phyloP scores from a whole-genome alignment of 768 basidiomycete genomes.

The Postia placenta region DNA sequence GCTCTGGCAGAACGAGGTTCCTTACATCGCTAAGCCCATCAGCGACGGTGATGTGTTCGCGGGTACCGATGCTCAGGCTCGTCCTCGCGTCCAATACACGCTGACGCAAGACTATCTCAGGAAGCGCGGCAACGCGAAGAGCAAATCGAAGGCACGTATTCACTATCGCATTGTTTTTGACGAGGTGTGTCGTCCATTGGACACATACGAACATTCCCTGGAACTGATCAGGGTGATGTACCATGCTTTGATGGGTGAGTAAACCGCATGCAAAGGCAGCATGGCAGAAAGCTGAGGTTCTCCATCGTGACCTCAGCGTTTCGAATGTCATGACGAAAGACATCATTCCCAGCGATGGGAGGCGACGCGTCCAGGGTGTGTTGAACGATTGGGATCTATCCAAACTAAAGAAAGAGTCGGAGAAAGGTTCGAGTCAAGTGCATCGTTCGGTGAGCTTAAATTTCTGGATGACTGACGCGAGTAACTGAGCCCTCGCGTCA shows the following conservation, averaged over 20 bases:
- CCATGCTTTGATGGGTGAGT: not conserved
- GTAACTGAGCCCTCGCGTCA: too few relatives aligned
- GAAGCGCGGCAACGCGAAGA: too few relatives aligned
- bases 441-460: not conserved
- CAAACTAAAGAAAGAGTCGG: not conserved
- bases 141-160: not conserved
- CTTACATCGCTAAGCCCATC: not conserved
- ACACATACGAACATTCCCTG: not conserved
- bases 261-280: too few relatives aligned
- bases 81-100: not conserved
- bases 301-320: slow-evolving; percentile 9
- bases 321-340: slow-evolving; percentile 8
- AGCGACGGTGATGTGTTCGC: not conserved
- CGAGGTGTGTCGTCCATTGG: slow-evolving; percentile 6
- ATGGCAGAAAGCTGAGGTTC: not conserved
- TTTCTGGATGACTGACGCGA: not conserved
- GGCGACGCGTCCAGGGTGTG: too few relatives aligned
- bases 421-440: not conserved
- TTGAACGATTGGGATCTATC: not conserved
- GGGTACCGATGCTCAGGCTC: slow-evolving; percentile 6
- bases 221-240: slow-evolving; percentile 1
- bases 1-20: not conserved
- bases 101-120: not conserved
- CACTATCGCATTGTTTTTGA: slow-evolving; percentile 10
- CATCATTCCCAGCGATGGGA: too few relatives aligned